Evolutionary conservation across 208 protist genomes (phyloP).

Genomic region (Crithidia brevicula): DNA sequence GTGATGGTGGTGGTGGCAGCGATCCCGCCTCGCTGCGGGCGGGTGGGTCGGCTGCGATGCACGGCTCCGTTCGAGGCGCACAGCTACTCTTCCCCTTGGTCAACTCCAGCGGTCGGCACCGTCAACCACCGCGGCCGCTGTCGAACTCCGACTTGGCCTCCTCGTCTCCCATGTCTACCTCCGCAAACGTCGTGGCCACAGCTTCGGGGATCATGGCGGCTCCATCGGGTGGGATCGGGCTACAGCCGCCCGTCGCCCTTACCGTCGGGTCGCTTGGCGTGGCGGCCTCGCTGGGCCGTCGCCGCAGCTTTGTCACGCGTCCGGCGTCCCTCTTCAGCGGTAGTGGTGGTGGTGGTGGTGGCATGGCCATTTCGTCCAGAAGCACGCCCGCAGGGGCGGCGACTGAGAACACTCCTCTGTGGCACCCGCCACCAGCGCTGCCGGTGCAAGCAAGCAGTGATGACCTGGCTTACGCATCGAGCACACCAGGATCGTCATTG

Average conservation of each 20-base stretch:
- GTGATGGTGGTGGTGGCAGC: not conserved
- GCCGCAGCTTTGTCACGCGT: constrained; percentile 10
- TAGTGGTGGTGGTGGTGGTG: not conserved
- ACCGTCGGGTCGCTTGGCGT: constrained; percentile 17
- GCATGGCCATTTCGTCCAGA: not conserved
- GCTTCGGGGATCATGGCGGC: not conserved
- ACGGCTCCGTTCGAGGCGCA: not conserved
- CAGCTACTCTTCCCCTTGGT: not conserved
- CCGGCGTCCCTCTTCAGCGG: constrained; percentile 11
- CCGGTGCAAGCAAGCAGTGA: not conserved
- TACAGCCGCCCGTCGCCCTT: not conserved
- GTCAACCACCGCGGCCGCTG: not conserved
- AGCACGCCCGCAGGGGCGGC: not conserved
- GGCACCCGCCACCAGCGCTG: constrained; percentile 9
- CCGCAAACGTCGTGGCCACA: not conserved
- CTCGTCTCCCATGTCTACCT: constrained; percentile 1
- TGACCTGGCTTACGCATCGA: not conserved
- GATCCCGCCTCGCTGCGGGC: not conserved
- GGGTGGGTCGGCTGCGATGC: not conserved
- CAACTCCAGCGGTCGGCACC: not conserved
- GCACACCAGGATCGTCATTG: not conserved
- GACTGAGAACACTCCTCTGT: not conserved
- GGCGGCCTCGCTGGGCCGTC: constrained; percentile 12
- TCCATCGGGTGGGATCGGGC: not conserved
- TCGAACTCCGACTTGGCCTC: not conserved